Evolutionary conservation across 2,329 filamentous ascomycete genomes (phyloP).

Genomic region (Metarhizium guizhouense): DNA sequence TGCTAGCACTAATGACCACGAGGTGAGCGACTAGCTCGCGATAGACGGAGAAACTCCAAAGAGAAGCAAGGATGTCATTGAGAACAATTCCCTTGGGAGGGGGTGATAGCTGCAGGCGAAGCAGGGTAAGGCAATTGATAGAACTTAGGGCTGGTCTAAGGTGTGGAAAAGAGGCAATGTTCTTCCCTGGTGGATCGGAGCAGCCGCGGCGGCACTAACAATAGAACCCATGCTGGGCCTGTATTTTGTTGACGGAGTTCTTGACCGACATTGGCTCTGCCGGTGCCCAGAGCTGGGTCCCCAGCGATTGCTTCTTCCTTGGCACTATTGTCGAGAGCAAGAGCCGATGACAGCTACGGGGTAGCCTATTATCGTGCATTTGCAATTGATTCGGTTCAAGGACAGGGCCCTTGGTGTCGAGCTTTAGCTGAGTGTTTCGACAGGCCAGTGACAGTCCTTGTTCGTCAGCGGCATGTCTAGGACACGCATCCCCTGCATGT

Average conservation of each 20-base stretch:
- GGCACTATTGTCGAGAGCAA: neutral
- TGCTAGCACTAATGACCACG: no score
- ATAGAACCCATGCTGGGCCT: neutral
- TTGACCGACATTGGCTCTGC: neutral
- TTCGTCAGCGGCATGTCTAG: constrained; percentile 22
- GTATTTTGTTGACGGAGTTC: neutral
- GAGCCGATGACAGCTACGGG: no score
- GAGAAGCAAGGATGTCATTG: neutral
- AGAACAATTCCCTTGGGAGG: neutral
- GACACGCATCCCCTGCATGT: constrained; percentile 26
- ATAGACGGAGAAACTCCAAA: neutral
- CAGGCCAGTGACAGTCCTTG: constrained; percentile 6
- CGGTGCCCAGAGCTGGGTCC: neutral
- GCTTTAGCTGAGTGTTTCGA: neutral
- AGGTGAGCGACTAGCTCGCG: neutral
- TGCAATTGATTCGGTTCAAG: neutral
- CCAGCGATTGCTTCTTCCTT: neutral
- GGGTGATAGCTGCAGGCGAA: neutral
- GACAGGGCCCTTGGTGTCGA: neutral
- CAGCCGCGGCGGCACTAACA: neutral
- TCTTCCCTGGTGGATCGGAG: neutral
- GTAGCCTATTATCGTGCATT: neutral
- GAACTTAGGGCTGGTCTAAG: neutral
- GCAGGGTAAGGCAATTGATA: neutral
- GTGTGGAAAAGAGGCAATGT: neutral